Evolutionary conservation across 164 flowering plant genomes (phyloP).

Genomic region (Umbellularia californica): DNA sequence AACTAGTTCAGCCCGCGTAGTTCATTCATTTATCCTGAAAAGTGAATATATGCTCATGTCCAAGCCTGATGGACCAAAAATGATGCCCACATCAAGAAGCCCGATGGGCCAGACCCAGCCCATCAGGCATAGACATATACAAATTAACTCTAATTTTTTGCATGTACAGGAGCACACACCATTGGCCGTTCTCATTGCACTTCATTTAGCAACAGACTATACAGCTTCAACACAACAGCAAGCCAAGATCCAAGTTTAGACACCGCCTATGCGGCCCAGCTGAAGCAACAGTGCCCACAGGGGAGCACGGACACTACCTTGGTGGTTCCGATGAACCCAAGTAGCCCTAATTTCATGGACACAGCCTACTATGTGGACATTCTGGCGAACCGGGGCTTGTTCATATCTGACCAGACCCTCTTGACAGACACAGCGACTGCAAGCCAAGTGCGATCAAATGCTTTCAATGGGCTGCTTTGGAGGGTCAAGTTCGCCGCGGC

Average conservation of each 20-base stretch:
- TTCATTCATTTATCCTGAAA: no score
- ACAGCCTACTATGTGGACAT: conserved; percentile 30
- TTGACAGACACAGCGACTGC: conserved; percentile 29
- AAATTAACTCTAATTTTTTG: not conserved
- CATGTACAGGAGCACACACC: conserved; percentile 48
- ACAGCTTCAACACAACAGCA: conserved; percentile 30
- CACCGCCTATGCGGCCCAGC: conserved; percentile 24
- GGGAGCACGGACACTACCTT: conserved; percentile 15
- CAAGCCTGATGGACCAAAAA: no score
- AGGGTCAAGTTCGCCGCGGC: conserved; percentile 7
- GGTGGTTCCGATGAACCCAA: conserved; percentile 34
- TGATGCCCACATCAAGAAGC: no score
- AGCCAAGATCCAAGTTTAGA: conserved; percentile 41
- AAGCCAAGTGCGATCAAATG: not conserved
- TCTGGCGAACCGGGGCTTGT: conserved; percentile 29
- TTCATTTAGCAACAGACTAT: conserved; percentile 34
- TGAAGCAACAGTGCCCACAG: conserved; percentile 39
- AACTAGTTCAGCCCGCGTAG: no score
- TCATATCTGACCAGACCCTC: conserved; percentile 56
- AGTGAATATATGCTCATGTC: no score
- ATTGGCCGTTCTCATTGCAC: conserved; percentile 49
- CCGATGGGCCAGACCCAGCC: no score
- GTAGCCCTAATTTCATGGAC: conserved; percentile 25
- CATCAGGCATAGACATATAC: not conserved
- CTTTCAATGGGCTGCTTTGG: not conserved